These are phyloP conservation scores for Trypanosoma theileri DNA, from an alignment of 208 protist species.

Conservation along the genomic window DNA sequence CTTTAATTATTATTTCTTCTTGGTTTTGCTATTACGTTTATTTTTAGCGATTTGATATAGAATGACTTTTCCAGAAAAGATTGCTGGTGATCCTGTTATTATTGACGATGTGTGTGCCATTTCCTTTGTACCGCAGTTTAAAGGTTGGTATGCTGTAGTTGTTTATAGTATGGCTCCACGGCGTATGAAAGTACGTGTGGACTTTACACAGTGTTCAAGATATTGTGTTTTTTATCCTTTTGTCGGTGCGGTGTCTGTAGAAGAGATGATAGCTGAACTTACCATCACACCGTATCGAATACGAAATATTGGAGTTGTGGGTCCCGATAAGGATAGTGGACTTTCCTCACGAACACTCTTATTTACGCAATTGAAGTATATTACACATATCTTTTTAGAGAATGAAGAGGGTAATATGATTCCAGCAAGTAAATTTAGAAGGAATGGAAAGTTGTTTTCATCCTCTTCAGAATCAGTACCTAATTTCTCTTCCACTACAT, in stretches of 20 bases:
- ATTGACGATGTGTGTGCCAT: slow-evolving; percentile 16
- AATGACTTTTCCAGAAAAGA: slow-evolving; percentile 15
- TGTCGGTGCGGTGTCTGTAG: background rate
- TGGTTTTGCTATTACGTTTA: too few species aligned
- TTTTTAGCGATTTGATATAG: too few species aligned
- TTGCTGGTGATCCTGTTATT: slow-evolving; percentile 11
- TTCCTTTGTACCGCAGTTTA: slow-evolving; percentile 1
- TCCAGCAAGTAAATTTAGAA: slow-evolving; percentile 3
- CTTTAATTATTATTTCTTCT: too few species aligned
- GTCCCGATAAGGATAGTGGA: background rate
- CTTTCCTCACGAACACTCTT: background rate
- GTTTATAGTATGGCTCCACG: background rate
- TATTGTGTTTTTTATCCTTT: slow-evolving; percentile 12
- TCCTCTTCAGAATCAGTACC: background rate
- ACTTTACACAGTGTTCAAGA: slow-evolving; percentile 7
- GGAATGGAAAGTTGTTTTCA: background rate
- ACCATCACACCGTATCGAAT: slow-evolving; percentile 13
- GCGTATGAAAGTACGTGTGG: slow-evolving; percentile 10
- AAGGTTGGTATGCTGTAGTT: background rate
- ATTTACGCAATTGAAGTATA: background rate
- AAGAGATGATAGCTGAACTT: slow-evolving; percentile 5
- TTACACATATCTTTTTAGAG: slow-evolving; percentile 10
- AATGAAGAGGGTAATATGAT: slow-evolving; percentile 13
- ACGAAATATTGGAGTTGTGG: slow-evolving; percentile 10
- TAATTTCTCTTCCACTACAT: slow-evolving; percentile 1